Evolutionary conservation across 2,329 filamentous ascomycete genomes (phyloP).

Genomic region (Alternaria brassicae): DNA sequence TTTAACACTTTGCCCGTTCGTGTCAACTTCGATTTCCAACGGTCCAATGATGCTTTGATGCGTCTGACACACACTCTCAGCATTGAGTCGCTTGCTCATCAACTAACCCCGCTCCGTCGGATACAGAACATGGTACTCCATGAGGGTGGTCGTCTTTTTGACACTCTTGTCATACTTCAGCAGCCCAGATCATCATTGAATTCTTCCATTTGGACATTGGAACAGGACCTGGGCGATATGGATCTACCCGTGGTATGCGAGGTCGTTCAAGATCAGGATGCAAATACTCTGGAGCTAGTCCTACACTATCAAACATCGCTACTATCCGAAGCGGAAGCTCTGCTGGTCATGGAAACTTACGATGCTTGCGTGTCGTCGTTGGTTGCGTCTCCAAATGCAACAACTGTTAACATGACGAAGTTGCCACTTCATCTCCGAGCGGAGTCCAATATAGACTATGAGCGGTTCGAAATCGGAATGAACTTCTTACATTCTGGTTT

Average conservation of each 20-base stretch:
- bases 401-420: conserved; percentile 31
- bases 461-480: conserved; percentile 7
- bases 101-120: conserved; percentile 76
- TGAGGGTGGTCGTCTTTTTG: conserved; percentile 69
- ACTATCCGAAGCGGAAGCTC: conserved; percentile 37
- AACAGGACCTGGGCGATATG: conserved; percentile 67
- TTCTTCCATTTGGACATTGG: conserved; percentile 58
- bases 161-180: conserved; percentile 82
- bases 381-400: conserved; percentile 26
- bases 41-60: conserved; percentile 64
- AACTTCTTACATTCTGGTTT: conserved; percentile 50
- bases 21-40: conserved; percentile 58
- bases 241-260: conserved; percentile 81
- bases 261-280: conserved; percentile 63
- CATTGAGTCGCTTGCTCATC: conserved; percentile 68
- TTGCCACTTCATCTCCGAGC: conserved; percentile 34
- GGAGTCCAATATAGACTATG: conserved; percentile 33
- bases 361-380: conserved; percentile 36
- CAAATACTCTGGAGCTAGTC: conserved; percentile 64
- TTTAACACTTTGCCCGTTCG: conserved; percentile 88
- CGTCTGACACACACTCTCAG: conserved; percentile 68
- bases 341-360: conserved; percentile 39
- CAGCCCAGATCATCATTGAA: conserved; percentile 60
- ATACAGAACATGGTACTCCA: conserved; percentile 65
- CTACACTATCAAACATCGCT: conserved; percentile 63